Evolutionary conservation across 108 stramenopile species (phyloP).

Genomic region (Epipyxis sp.): DNA sequence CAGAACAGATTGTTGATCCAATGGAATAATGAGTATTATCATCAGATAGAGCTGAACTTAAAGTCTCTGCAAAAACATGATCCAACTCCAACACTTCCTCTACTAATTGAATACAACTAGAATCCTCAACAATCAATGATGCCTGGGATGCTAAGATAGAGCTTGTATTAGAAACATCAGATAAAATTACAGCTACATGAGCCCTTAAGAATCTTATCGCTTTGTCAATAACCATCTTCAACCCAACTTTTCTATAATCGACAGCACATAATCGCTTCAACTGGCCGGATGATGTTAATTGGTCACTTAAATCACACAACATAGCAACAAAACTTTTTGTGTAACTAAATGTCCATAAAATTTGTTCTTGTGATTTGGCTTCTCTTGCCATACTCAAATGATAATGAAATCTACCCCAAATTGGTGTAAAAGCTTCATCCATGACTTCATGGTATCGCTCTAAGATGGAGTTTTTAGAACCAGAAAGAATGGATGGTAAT

Average conservation of each 20-base stretch:
- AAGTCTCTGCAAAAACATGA: too few relatives aligned
- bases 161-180: too few relatives aligned
- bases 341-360: constrained; percentile 22
- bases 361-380: neutral
- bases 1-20: neutral
- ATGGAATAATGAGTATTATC: too few relatives aligned
- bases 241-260: neutral
- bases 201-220: constrained; percentile 2
- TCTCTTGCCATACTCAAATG: constrained; percentile 18
- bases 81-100: constrained; percentile 24
- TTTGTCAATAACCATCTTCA: neutral
- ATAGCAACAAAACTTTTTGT: neutral
- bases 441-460: neutral
- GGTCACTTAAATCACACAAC: constrained; percentile 14
- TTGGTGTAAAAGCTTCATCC: constrained; percentile 23
- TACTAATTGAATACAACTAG: constrained; percentile 7
- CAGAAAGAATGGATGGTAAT: neutral
- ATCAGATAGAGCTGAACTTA: neutral
- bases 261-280: neutral
- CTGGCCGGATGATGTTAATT: constrained; percentile 9
- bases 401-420: constrained; percentile 20
- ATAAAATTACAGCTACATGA: constrained; percentile 7
- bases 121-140: too few relatives aligned
- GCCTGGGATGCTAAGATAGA: neutral
- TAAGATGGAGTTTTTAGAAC: neutral